phyloP scores from a whole-genome alignment of 2,329 filamentous ascomycete species.

The Cercospora beticola region DNA sequence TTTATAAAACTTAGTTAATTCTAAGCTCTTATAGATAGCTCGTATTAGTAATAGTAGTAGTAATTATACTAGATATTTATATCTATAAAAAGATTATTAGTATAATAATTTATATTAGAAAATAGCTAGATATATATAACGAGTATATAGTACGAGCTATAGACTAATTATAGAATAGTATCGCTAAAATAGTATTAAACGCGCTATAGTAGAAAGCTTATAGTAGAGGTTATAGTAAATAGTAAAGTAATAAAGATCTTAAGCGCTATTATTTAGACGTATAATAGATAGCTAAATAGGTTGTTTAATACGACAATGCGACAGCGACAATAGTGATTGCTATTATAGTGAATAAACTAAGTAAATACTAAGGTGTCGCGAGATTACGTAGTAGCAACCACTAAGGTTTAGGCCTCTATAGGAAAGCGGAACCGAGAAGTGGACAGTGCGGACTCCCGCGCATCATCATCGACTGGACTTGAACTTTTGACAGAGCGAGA shows the following conservation, averaged over 20 bases:
- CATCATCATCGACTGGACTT: conserved; percentile 6
- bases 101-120: too few relatives aligned
- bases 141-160: background rate
- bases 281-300: background rate
- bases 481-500: background rate
- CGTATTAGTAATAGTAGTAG: too few relatives aligned
- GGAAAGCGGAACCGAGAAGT: background rate
- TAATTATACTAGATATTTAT: too few relatives aligned
- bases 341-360: background rate
- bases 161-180: background rate
- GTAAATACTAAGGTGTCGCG: background rate
- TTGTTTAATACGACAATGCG: background rate
- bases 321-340: background rate
- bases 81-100: too few relatives aligned
- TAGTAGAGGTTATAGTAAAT: background rate
- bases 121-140: too few relatives aligned
- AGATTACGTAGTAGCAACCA: too few relatives aligned
- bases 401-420: too few relatives aligned
- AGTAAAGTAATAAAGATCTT: background rate
- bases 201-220: background rate
- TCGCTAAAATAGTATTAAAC: background rate
- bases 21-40: too few relatives aligned
- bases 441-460: conserved; percentile 3
- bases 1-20: too few relatives aligned
- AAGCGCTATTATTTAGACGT: background rate